These are phyloP conservation scores for Blastocystis sp. DNA, from an alignment of 352 stramenopile genomes.

Conservation along the genomic window DNA sequence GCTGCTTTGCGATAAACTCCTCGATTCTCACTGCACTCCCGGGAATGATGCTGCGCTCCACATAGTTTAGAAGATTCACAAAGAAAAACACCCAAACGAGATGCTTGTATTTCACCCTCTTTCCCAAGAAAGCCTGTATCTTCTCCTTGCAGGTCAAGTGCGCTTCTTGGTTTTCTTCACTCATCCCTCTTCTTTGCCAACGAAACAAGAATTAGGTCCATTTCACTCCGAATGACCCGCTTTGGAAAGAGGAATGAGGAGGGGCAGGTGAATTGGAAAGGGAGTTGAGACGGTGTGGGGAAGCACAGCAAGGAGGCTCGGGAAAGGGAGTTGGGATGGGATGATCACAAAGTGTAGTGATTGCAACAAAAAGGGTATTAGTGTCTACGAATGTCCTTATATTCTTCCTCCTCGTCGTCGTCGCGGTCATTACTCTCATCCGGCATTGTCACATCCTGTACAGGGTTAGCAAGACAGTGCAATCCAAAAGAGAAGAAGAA, in stretches of 20 bases:
- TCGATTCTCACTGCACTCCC: constrained; percentile 9
- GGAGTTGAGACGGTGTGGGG: too few relatives aligned
- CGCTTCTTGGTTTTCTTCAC: too few relatives aligned
- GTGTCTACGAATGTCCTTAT: neutral
- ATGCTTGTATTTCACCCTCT: neutral
- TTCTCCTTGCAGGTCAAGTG: too few relatives aligned
- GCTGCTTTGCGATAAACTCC: constrained; percentile 10
- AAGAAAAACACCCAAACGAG: constrained; percentile 16
- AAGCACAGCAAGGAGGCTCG: too few relatives aligned
- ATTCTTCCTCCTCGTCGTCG: constrained; percentile 24
- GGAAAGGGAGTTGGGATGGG: too few relatives aligned
- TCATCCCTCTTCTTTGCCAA: too few relatives aligned
- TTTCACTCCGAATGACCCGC: too few relatives aligned
- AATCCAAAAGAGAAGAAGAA: neutral
- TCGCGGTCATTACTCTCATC: neutral
- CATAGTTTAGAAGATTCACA: constrained; percentile 51
- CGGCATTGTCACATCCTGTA: constrained; percentile 20
- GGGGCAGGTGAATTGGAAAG: too few relatives aligned
- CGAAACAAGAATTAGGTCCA: too few relatives aligned
- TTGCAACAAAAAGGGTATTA: neutral
- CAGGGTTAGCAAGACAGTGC: neutral
- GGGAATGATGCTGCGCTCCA: constrained; percentile 18
- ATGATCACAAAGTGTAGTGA: neutral
- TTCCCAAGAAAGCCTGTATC: too few relatives aligned
- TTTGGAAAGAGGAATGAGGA: too few relatives aligned